Base-by-base conservation (phyloP, 257 asterid species). In the Fraxinus pennsylvanica region DNA sequence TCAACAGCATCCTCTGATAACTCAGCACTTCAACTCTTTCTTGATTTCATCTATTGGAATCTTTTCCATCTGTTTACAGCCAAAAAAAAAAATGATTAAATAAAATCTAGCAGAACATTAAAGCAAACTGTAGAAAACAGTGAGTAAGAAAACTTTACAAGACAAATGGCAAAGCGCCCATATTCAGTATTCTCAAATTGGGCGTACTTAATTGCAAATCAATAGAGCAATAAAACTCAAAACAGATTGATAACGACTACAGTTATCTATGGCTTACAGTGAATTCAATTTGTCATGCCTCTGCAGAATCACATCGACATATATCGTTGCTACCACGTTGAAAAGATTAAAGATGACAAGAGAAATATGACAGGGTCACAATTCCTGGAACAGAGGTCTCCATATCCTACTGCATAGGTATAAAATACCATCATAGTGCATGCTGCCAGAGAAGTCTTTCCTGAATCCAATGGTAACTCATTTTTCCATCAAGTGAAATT, bases 1-100 rank as follows among this genome's bases (percentile, higher is more conserved):
- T 91, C 97, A 74, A 91, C 88, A 50, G 92, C 96, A 57, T 89
- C 94, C 74, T 96, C 97, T 72, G 98, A 96, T 83, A 96, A 80
- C 78, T 91, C 92, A 4, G 89, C 91, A 69, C 87, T 79, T 90
- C 88, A 93, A 80, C 85, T 96, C 98, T 81, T 87, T 87, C 92
- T 90, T 92, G 79, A 96, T 81, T 38, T 96, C 98, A 84, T 92
- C 97, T 29, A 90, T 81, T 45, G 98, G 94, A 83, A 96, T 93
- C 93, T 96, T 96, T 82, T 91, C 98, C 76, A 93, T 85, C 99
- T 96, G 89, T 77, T 79, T 41, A 54, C 69, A 76, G 80, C 25
- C 67, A 75, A 52, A 9, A 63, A 68, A 36, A 73, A 39, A 76
- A 68, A 38, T 5, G 43, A 38, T 67, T 12, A 30, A 80, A 32